Evolutionary conservation across 1,139 yeast species (phyloP), one percentile per base, ranked within the genome.

Genomic region (Hemisphaericaspora xylanilytica): DNA sequence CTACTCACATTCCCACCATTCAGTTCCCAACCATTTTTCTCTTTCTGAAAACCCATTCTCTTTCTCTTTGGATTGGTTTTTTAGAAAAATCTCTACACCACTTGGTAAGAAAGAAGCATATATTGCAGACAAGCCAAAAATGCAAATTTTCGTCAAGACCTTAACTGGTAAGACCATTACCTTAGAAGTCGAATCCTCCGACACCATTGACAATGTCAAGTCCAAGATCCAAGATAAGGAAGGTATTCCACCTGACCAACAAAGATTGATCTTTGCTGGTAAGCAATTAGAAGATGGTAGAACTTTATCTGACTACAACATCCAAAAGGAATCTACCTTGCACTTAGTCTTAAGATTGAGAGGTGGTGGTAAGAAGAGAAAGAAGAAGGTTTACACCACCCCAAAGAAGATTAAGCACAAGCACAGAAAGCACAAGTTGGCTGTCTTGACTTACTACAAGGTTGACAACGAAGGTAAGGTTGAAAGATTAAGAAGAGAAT

Each of bases 311-410:
- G 98, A 92, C 83, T 92, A 92, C 96, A 90, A 90, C 94, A 92
- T 92, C 80, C 97, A 90, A 81, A 90, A 92, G 88, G 98, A 92
- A 81, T 90, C 97, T 55, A 92, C 97, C 58, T 75, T 92, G 57
- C 97, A 92, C 78, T 84, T 92, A 75, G 97, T 92, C 67, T 80
- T 92, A 56, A 89, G 97, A 83, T 87, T 92, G 74, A 87, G 97
- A 83, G 97, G 97, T 85, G 96, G 96, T 81, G 97, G 97, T 86
- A 92, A 92, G 86, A 92, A 92, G 89, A 90, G 95, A 87, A 88
- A 87, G 89, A 89, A 89, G 90, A 94, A 94, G 96, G 97, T 89
- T 71, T 94, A 92, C 92, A 90, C 97, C 81, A 92, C 98, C 71
- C 99, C 99, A 82, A 92, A 92, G 92, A 92, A 90, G 86, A 87